phyloP scores from a whole-genome alignment of 106 monocot genomes.

The Acorus gramineus region DNA sequence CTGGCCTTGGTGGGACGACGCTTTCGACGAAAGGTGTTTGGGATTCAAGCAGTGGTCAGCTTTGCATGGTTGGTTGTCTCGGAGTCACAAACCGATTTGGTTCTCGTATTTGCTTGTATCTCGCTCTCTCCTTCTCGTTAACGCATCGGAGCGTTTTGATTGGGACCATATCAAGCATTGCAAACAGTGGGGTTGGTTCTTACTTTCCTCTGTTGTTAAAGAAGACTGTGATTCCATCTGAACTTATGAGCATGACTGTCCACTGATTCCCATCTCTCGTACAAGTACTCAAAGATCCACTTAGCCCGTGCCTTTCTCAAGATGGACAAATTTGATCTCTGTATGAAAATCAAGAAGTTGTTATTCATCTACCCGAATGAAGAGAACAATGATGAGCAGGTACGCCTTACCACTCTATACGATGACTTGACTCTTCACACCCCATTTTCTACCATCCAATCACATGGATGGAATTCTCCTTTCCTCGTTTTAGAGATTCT shows the following conservation, averaged over 20 bases:
- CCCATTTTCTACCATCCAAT: too few species aligned
- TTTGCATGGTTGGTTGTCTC: constrained; percentile 75
- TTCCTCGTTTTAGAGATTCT: constrained; percentile 31
- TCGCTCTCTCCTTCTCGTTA: constrained; percentile 44
- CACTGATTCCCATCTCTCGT: constrained; percentile 8
- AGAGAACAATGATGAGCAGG: constrained; percentile 19
- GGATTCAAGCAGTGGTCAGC: constrained; percentile 44
- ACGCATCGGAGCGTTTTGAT: constrained; percentile 23
- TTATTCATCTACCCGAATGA: constrained; percentile 48
- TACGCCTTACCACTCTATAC: constrained; percentile 29
- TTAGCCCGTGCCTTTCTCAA: constrained; percentile 39
- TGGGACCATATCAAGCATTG: constrained; percentile 36
- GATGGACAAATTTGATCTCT: constrained; percentile 45
- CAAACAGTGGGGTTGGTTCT: background rate
- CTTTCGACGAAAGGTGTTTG: constrained; percentile 55
- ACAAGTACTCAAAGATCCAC: constrained; percentile 50
- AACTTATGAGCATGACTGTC: constrained; percentile 27
- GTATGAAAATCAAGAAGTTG: constrained; percentile 37
- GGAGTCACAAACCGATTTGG: constrained; percentile 23
- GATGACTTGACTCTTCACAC: constrained; percentile 41
- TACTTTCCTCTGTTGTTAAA: constrained; percentile 45
- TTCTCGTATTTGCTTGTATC: constrained; percentile 54
- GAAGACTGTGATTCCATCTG: constrained; percentile 15
- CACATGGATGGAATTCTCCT: too few species aligned
- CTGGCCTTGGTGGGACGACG: constrained; percentile 27